A percentile compares a stretch with the other conserved stretches of the same genome.
These are phyloP conservation scores for Penicillium fuscoglaucum DNA, from an alignment of 2,329 filamentous ascomycete species.

Conservation along the genomic window DNA sequence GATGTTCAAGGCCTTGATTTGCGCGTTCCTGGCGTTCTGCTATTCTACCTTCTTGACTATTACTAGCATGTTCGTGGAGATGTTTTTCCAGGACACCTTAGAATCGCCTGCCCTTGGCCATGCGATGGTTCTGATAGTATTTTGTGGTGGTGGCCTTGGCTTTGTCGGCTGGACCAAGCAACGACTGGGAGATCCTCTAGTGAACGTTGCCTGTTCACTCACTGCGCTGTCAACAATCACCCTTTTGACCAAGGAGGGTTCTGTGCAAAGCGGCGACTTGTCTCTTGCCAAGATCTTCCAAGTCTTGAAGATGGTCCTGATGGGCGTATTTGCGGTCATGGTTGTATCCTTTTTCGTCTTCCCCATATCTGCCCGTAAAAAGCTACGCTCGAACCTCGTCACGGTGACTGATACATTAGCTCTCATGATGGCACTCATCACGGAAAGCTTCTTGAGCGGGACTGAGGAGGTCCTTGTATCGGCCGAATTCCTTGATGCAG, in stretches of 20 bases:
- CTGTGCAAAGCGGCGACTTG: conserved; percentile 78
- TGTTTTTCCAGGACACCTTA: conserved; percentile 69
- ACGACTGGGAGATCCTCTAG: conserved; percentile 71
- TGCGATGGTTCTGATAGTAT: conserved; percentile 74
- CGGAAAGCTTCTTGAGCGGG: conserved; percentile 79
- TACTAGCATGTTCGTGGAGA: conserved; percentile 83
- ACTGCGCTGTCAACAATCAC: conserved; percentile 87
- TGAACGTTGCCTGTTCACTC: conserved; percentile 82
- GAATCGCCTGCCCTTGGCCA: conserved; percentile 72
- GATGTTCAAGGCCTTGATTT: conserved; percentile 81
- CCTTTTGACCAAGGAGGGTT: conserved; percentile 85
- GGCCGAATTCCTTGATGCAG: conserved; percentile 62
- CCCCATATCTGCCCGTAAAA: conserved; percentile 72
- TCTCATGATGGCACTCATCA: conserved; percentile 78
- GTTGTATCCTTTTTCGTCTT: conserved; percentile 74
- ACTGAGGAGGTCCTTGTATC: conserved; percentile 74
- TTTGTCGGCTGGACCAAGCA: conserved; percentile 88
- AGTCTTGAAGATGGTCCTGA: conserved; percentile 78
- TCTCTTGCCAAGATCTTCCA: conserved; percentile 79
- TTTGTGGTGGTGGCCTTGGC: conserved; percentile 81
- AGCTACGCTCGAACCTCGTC: conserved; percentile 71
- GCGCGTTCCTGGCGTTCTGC: conserved; percentile 73
- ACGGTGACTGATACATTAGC: conserved; percentile 73
- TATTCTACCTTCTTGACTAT: conserved; percentile 77
- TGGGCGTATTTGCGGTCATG: conserved; percentile 72